phyloP scores from a whole-genome alignment of 2,329 filamentous ascomycete genomes.

The Huntiella abstrusa region DNA sequence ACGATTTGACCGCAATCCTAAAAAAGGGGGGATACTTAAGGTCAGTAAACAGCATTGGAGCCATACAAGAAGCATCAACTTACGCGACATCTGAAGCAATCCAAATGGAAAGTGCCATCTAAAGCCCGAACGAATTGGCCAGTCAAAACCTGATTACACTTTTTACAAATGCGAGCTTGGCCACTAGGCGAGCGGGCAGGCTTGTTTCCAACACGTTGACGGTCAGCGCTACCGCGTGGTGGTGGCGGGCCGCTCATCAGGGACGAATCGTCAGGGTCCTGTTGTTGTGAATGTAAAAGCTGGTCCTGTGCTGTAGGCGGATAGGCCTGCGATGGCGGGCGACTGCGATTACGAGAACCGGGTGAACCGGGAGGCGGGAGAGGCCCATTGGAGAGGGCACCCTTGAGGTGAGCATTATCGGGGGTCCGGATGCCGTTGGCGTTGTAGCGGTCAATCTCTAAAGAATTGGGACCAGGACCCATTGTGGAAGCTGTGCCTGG shows the following conservation, averaged over 20 bases:
- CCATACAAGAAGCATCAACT: constrained; percentile 19
- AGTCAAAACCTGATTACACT: constrained; percentile 71
- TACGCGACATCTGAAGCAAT: constrained; percentile 96
- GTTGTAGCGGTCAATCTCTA: constrained; percentile 7
- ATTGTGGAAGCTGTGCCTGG: constrained; percentile 1
- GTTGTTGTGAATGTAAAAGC: constrained; percentile 6
- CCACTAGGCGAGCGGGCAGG: constrained; percentile 37
- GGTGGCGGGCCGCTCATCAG: not conserved
- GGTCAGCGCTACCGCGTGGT: constrained; percentile 7
- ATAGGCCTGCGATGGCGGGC: constrained; percentile 5
- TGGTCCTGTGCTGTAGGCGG: constrained; percentile 2
- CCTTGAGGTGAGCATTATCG: constrained; percentile 8
- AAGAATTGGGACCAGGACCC: constrained; percentile 4
- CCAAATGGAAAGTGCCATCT: constrained; percentile 84
- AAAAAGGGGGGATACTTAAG: constrained; percentile 8
- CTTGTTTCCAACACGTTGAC: constrained; percentile 15
- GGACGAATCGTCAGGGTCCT: not conserved
- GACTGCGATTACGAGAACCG: constrained; percentile 6
- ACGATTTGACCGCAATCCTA: constrained; percentile 96
- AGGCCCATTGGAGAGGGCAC: constrained; percentile 1
- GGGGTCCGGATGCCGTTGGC: constrained; percentile 7
- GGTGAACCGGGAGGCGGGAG: constrained; percentile 5
- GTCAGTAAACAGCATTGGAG: constrained; percentile 1
- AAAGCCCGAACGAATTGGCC: constrained; percentile 92
- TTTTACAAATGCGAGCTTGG: constrained; percentile 54